Percentiles rank a stretch among this genome's conserved stretches.
These are phyloP conservation scores for Microstegium vimineum DNA, from an alignment of 176 grass and related monocot genomes.

Conservation along the genomic window DNA sequence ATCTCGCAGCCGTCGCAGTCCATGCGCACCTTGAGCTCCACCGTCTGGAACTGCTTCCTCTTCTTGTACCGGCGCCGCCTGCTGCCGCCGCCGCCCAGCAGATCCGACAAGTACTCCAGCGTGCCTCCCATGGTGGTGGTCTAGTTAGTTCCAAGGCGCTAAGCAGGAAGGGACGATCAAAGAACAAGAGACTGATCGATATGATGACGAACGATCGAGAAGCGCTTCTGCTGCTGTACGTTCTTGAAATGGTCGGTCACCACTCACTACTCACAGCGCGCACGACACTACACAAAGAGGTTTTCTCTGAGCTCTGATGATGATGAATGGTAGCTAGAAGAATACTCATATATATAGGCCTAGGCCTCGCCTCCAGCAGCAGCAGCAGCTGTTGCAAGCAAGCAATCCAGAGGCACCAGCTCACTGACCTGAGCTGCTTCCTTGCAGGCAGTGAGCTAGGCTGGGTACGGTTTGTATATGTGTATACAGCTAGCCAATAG, in stretches of 20 bases:
- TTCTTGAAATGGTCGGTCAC: background rate
- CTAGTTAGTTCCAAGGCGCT: background rate
- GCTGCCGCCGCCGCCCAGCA: slow-evolving; percentile 35
- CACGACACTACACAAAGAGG: background rate
- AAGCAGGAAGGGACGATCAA: background rate
- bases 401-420: background rate
- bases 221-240: background rate
- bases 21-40: slow-evolving; percentile 87
- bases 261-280: background rate
- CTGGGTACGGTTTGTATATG: background rate
- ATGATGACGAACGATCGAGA: background rate
- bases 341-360: slow-evolving; percentile 26
- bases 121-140: slow-evolving; percentile 49
- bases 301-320: background rate
- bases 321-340: background rate
- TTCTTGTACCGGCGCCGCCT: slow-evolving; percentile 46
- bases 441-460: slow-evolving; percentile 19
- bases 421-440: slow-evolving; percentile 21
- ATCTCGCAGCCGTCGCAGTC: slow-evolving; percentile 90
- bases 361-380: background rate
- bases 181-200: background rate
- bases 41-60: slow-evolving; percentile 86
- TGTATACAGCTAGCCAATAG: slow-evolving; percentile 34
- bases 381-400: background rate
- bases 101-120: slow-evolving; percentile 56